A percentile compares a stretch with the other conserved stretches of the same genome.
phyloP scores from a whole-genome alignment of 345 rosid genomes.

The Iberis pinnata region DNA sequence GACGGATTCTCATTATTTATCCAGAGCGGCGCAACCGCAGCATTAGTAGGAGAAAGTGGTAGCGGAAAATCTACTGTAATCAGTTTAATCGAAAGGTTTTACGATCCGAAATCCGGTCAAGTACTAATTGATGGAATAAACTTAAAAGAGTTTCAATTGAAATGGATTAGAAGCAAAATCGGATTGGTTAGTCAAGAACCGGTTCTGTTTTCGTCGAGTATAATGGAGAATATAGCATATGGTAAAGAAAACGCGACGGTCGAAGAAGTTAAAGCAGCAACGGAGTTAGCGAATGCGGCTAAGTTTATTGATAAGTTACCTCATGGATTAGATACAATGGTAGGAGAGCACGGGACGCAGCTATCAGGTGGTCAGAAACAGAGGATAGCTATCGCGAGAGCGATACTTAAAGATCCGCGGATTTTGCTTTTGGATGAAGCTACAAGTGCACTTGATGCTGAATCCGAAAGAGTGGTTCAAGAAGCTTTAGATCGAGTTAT shows the following conservation, averaged over 20 bases:
- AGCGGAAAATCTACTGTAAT: constrained; percentile 80
- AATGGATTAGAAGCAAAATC: constrained; percentile 66
- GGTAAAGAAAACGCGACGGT: constrained; percentile 66
- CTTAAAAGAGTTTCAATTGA: constrained; percentile 60
- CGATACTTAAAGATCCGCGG: constrained; percentile 68
- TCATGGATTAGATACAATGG: constrained; percentile 82
- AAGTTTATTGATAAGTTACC: constrained; percentile 74
- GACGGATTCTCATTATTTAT: constrained; percentile 57
- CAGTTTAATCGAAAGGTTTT: constrained; percentile 72
- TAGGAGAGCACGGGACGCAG: constrained; percentile 90
- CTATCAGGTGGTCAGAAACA: constrained; percentile 97
- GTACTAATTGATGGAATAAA: constrained; percentile 61
- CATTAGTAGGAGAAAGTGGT: constrained; percentile 84
- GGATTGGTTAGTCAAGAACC: constrained; percentile 90
- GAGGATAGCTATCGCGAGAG: constrained; percentile 85
- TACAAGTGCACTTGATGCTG: constrained; percentile 86
- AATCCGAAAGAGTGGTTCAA: constrained; percentile 74
- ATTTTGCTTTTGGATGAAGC: constrained; percentile 82
- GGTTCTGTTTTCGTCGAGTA: constrained; percentile 57
- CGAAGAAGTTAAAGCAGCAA: constrained; percentile 57
- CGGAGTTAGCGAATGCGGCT: constrained; percentile 70
- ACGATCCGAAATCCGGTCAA: constrained; percentile 66
- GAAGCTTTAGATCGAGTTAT: constrained; percentile 77
- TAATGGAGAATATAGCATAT: constrained; percentile 63
- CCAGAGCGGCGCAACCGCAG: constrained; percentile 59